Percentiles rank a stretch among this genome's conserved stretches.
Conservation (phyloP, 164 flowering plant species). For the Warburgia ugandensis region DNA sequence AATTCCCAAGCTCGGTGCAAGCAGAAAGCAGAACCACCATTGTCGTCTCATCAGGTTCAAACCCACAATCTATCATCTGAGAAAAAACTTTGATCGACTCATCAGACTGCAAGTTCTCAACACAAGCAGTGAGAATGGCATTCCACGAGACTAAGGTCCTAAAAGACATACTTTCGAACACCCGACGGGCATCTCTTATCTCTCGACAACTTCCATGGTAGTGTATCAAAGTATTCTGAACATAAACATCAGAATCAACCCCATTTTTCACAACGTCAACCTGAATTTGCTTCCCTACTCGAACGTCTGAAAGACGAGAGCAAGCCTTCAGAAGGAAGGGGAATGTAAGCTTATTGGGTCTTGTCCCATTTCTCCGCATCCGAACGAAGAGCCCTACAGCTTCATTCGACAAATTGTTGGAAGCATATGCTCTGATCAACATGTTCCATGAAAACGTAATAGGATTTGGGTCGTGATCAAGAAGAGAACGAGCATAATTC, state of each 20-base stretch:
- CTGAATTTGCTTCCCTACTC: constrained; percentile 10
- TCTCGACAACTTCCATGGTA: constrained; percentile 9
- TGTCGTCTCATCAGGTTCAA: constrained; percentile 10
- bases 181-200: constrained; percentile 4
- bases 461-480: neutral
- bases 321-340: constrained; percentile 16
- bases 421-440: constrained; percentile 9
- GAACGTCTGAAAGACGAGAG: neutral
- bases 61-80: constrained; percentile 2
- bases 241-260: constrained; percentile 5
- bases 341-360: constrained; percentile 12
- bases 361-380: neutral
- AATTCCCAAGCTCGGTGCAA: constrained; percentile 8
- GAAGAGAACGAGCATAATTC: constrained; percentile 9
- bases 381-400: neutral
- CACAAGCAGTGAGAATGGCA: constrained; percentile 8
- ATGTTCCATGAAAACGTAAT: constrained; percentile 10
- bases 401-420: neutral
- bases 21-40: constrained; percentile 9
- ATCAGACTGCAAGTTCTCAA: constrained; percentile 3
- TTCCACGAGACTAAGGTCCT: constrained; percentile 15
- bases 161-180: constrained; percentile 10
- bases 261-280: constrained; percentile 5
- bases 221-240: constrained; percentile 11
- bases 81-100: neutral